phyloP scores from a whole-genome alignment of 805 yeast species.

The Ogataea philodendri region DNA sequence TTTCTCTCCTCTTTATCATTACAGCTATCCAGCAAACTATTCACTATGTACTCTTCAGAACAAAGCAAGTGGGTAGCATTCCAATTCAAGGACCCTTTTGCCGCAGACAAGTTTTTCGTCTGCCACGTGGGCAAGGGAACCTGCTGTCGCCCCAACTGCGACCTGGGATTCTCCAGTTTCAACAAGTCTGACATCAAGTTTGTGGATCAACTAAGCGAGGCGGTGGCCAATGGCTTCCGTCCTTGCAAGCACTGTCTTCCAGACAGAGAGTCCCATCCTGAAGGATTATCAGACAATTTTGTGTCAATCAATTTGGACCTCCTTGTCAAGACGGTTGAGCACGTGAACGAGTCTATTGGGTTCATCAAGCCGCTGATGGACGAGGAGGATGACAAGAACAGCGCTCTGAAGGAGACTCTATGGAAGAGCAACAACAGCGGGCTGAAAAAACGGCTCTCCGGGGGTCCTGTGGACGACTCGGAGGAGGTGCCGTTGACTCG shows the following conservation, averaged over 20 bases:
- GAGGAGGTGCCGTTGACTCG: constrained; percentile 40
- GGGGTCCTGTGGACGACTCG: constrained; percentile 20
- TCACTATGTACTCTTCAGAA: constrained; percentile 39
- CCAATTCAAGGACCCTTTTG: constrained; percentile 64
- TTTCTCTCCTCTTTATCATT: constrained; percentile 1
- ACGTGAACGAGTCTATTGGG: constrained; percentile 57
- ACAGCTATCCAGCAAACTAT: too few species aligned
- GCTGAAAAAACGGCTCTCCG: constrained; percentile 22
- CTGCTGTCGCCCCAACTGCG: constrained; percentile 74
- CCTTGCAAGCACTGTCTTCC: constrained; percentile 62
- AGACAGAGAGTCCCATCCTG: constrained; percentile 24
- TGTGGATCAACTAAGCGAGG: constrained; percentile 40
- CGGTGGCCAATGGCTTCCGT: constrained; percentile 42
- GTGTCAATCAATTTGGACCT: constrained; percentile 47
- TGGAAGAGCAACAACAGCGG: constrained; percentile 14
- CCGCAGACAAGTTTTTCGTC: constrained; percentile 56
- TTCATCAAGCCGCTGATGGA: constrained; percentile 51
- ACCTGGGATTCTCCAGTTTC: constrained; percentile 40
- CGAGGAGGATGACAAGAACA: constrained; percentile 42
- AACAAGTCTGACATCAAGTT: constrained; percentile 47
- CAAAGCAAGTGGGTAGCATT: constrained; percentile 59
- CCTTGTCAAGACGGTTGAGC: constrained; percentile 48
- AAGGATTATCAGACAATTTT: constrained; percentile 18
- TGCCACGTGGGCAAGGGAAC: constrained; percentile 41
- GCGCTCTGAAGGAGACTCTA: constrained; percentile 20